phyloP scores from a whole-genome alignment of 352 stramenopile species.

The Phytophthora hybrid region DNA sequence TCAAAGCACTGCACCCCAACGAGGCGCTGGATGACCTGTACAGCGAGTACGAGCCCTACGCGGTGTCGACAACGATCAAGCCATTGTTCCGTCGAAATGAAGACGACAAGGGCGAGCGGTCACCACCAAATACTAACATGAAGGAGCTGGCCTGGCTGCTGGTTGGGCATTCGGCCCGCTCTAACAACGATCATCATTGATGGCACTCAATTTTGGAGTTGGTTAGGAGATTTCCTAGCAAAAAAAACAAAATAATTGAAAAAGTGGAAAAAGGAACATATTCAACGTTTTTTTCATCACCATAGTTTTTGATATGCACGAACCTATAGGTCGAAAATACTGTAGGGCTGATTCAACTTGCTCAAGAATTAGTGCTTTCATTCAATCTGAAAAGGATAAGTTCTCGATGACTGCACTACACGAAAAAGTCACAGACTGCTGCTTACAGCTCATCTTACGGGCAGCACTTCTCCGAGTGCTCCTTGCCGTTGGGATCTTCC shows the following conservation, averaged over 20 bases:
- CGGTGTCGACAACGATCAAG: constrained; percentile 34
- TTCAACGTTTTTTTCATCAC: too few species aligned
- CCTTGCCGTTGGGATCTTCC: constrained; percentile 49
- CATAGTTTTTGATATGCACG: too few species aligned
- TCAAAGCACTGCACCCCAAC: constrained; percentile 45
- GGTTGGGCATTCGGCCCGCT: constrained; percentile 19
- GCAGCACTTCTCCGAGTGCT: constrained; percentile 34
- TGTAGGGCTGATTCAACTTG: too few species aligned
- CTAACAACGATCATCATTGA: constrained; percentile 14
- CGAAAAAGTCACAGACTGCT: too few species aligned
- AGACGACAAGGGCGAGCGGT: constrained; percentile 2
- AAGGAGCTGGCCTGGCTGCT: constrained; percentile 43
- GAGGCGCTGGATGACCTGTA: constrained; percentile 46
- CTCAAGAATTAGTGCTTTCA: neutral
- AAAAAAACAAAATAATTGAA: too few species aligned
- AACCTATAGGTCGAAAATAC: too few species aligned
- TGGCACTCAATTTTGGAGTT: too few species aligned
- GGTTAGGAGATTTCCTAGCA: neutral
- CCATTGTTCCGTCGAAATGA: constrained; percentile 20
- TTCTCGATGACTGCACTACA: neutral
- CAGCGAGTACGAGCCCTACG: constrained; percentile 52
- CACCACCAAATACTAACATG: constrained; percentile 27
- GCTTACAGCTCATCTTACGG: constrained; percentile 3
- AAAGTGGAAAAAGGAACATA: too few species aligned
- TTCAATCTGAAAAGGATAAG: neutral